Evolutionary conservation across 306 rosid genomes (phyloP), one percentile per base, ranked within the genome.

Genomic region (Mucuna pruriens): DNA sequence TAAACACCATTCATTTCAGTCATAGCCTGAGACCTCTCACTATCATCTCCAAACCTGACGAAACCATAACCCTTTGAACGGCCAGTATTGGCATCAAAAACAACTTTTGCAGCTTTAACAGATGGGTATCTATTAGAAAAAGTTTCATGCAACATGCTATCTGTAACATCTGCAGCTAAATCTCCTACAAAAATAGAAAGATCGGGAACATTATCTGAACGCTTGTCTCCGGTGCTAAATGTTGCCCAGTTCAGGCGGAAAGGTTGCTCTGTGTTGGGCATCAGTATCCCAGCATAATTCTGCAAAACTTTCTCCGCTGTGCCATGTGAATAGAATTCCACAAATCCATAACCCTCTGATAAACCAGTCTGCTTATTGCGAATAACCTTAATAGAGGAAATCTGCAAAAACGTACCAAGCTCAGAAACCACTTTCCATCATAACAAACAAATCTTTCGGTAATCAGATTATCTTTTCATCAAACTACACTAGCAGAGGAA

Each of bases 61-160:
- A 94, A 94, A 77, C 98, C 98, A 57, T 94, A 94, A 57, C 98
- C 98, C 92, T 94, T 94, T 75, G 98, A 92, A 75, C 97, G 97
- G 20, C 97, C 97, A 55, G 98, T 92, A 76, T 80, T 94, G 85
- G 97, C 93, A 89, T 94, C 98, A 88, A 94, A 84, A 76, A 94
- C 98, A 89, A 94, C 98, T 87, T 94, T 94, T 39, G 98, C 97
- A 64, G 92, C 97, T 64, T 92, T 94, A 81, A 92, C 97, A 80
- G 98, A 94, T 40, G 97, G 94, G 84, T 83, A 94, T 90, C 75
- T 92, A 89, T 81, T 72, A 61, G 90, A 82, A 83, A 94, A 94
- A 15, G 92, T 91, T 81, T 92, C 98, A 44, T 83, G 91, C 91
- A 94, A 85, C 83, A 90, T 73, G 84, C 87, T 85, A 85, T 94